phyloP scores from a whole-genome alignment of 768 basidiomycete genomes.

The Grammothele lineata region DNA sequence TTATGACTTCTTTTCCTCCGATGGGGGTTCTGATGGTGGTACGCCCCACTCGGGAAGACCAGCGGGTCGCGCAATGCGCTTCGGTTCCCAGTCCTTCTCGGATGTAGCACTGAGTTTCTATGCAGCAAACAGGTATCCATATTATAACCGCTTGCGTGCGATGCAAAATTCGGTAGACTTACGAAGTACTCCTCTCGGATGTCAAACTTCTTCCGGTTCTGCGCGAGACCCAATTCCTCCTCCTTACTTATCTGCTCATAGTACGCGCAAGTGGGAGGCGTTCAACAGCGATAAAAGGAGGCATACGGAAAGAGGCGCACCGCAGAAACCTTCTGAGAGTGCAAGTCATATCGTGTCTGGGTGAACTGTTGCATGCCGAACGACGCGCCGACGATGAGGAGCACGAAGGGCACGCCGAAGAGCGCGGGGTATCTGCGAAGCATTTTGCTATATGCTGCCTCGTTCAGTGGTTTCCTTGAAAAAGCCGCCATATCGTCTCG shows the following conservation, averaged over 20 bases:
- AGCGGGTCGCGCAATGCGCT: slow-evolving; percentile 75
- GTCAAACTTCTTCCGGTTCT: slow-evolving; percentile 77
- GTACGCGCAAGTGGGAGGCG: neutral
- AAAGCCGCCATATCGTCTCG: slow-evolving; percentile 44
- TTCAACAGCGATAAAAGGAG: neutral
- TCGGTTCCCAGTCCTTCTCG: slow-evolving; percentile 82
- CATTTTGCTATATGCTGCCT: slow-evolving; percentile 35
- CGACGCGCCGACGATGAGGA: slow-evolving; percentile 82
- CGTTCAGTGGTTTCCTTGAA: slow-evolving; percentile 41
- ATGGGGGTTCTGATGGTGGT: slow-evolving; percentile 55
- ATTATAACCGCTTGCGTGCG: neutral
- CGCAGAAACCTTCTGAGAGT: slow-evolving; percentile 73
- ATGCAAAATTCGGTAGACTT: slow-evolving; percentile 31
- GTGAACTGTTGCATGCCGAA: slow-evolving; percentile 82
- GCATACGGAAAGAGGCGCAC: slow-evolving; percentile 32
- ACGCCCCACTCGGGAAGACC: slow-evolving; percentile 96
- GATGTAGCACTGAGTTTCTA: slow-evolving; percentile 63
- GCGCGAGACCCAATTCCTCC: slow-evolving; percentile 70
- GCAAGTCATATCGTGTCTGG: slow-evolving; percentile 87
- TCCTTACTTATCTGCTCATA: slow-evolving; percentile 60
- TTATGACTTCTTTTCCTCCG: slow-evolving; percentile 6
- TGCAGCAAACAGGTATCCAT: neutral
- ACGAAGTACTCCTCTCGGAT: slow-evolving; percentile 96
- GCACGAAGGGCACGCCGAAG: slow-evolving; percentile 85
- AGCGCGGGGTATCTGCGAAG: slow-evolving; percentile 60